phyloP scores from a whole-genome alignment of 1,284 basidiomycete genomes.

The Omphalotus olearius region DNA sequence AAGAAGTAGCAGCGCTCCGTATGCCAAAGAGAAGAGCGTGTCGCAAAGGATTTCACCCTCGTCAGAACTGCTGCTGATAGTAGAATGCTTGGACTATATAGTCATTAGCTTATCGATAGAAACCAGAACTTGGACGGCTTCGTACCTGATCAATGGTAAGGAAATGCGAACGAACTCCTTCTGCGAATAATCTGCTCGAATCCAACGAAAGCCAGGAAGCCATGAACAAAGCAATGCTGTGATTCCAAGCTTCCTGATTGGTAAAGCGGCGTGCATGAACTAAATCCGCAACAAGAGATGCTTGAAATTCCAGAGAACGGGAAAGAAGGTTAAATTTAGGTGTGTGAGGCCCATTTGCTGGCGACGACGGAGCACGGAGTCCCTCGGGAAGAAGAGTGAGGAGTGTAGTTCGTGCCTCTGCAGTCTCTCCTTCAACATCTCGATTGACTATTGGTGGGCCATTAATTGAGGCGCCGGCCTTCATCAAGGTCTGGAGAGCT shows the following conservation, averaged over 20 bases:
- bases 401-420: conserved; percentile 52
- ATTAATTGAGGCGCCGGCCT: conserved; percentile 75
- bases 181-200: conserved; percentile 48
- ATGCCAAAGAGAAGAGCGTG: conserved; percentile 94
- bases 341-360: conserved; percentile 43
- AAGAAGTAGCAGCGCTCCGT: conserved; percentile 91
- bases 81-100: conserved; percentile 49
- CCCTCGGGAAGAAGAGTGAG: conserved; percentile 56
- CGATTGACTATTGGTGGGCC: conserved; percentile 63
- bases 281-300: conserved; percentile 75
- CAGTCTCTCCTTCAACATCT: conserved; percentile 60
- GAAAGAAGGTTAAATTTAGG: conserved; percentile 47
- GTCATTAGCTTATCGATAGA: conserved; percentile 8
- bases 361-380: conserved; percentile 37
- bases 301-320: conserved; percentile 64
- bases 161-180: conserved; percentile 71
- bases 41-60: conserved; percentile 90
- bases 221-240: conserved; percentile 70
- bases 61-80: conserved; percentile 46
- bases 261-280: conserved; percentile 65
- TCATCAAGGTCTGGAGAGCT: conserved; percentile 71
- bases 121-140: conserved; percentile 12
- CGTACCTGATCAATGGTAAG: conserved; percentile 67
- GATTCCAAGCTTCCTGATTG: conserved; percentile 66
- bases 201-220: conserved; percentile 60